Conservation (phyloP, 192 early-diverging fungal species). For the Gaertneriomyces semiglobifer region DNA sequence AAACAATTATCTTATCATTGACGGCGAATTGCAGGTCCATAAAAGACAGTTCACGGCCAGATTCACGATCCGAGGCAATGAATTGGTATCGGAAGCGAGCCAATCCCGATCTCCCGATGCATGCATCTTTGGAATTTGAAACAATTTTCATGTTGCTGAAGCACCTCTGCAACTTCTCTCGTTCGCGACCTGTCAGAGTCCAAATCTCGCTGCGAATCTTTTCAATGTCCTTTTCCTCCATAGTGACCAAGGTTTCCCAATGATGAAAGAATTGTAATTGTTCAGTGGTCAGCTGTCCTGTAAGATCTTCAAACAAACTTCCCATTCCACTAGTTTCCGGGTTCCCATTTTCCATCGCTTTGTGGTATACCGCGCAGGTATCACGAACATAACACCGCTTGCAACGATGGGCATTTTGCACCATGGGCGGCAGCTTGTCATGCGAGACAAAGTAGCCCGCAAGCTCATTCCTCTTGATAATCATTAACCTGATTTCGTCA, state of each 20-base stretch:
- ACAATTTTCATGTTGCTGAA: slow-evolving; percentile 29
- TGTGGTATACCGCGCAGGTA: slow-evolving; percentile 72
- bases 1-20: slow-evolving; percentile 81
- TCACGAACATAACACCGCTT: slow-evolving; percentile 60
- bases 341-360: slow-evolving; percentile 67
- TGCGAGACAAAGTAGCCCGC: slow-evolving; percentile 49
- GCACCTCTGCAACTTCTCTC: slow-evolving; percentile 35
- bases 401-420: slow-evolving; percentile 61
- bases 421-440: slow-evolving; percentile 65
- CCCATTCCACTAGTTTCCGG: slow-evolving; percentile 52
- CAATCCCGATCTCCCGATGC: slow-evolving; percentile 11
- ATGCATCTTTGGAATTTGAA: slow-evolving; percentile 6
- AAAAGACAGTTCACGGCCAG: slow-evolving; percentile 21
- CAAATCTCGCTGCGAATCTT: slow-evolving; percentile 38
- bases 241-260: slow-evolving; percentile 72
- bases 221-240: slow-evolving; percentile 66
- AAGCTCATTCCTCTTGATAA: slow-evolving; percentile 74
- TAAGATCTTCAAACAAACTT: slow-evolving; percentile 58
- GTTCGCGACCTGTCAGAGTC: slow-evolving; percentile 34
- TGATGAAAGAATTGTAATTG: slow-evolving; percentile 71
- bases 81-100: slow-evolving; percentile 28
- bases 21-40: slow-evolving; percentile 52
- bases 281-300: slow-evolving; percentile 52
- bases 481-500: slow-evolving; percentile 67
- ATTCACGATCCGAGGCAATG: slow-evolving; percentile 1